Conservation (phyloP, 1,284 basidiomycete genomes). For the Thecaphora frezii region DNA sequence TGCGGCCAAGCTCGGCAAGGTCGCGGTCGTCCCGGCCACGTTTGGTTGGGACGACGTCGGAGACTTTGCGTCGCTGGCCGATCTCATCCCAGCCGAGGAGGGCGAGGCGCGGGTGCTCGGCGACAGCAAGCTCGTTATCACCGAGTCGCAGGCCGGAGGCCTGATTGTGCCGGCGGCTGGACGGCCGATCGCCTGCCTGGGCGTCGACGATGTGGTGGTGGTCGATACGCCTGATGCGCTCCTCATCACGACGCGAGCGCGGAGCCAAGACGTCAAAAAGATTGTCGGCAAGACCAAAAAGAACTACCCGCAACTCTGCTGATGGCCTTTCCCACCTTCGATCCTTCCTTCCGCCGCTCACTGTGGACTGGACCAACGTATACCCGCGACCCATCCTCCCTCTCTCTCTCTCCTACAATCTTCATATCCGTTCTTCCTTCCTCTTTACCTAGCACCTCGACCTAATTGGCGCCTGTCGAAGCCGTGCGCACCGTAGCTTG, state of each 20-base stretch:
- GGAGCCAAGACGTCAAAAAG: conserved; percentile 58
- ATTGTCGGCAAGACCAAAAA: conserved; percentile 56
- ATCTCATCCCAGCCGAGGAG: conserved; percentile 56
- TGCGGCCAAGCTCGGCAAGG: conserved; percentile 52
- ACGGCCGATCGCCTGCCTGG: conserved; percentile 53
- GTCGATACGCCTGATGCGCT: conserved; percentile 58
- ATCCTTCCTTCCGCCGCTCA: not conserved
- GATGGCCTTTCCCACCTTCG: not conserved
- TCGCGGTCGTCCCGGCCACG: conserved; percentile 57
- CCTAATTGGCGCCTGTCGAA: too few relatives aligned
- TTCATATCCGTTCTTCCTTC: too few relatives aligned
- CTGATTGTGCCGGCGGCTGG: conserved; percentile 53
- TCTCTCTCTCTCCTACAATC: too few relatives aligned
- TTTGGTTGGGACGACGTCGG: conserved; percentile 60
- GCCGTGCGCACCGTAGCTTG: too few relatives aligned
- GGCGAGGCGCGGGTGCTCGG: conserved; percentile 58
- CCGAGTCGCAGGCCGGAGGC: conserved; percentile 56
- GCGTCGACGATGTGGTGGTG: conserved; percentile 58
- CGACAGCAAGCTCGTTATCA: conserved; percentile 48
- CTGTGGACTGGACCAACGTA: too few relatives aligned
- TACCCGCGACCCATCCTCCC: too few relatives aligned
- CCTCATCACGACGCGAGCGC: conserved; percentile 54
- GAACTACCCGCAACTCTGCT: conserved; percentile 48
- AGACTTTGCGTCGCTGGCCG: conserved; percentile 55
- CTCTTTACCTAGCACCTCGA: too few relatives aligned